Conservation (phyloP, 306 rosid species). For the Prunus mira region DNA sequence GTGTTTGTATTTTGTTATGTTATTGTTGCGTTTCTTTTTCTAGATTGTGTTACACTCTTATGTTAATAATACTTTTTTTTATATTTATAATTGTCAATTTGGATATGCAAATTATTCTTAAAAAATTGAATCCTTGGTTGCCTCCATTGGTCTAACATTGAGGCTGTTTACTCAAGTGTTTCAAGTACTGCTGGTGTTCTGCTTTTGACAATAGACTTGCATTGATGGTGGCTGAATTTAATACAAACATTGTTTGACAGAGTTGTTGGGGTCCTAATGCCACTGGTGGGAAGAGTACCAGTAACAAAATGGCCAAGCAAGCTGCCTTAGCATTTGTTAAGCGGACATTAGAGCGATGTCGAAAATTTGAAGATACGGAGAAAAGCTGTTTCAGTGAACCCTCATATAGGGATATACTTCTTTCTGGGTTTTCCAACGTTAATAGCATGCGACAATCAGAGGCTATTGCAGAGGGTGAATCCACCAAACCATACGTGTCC, state of each 20-base stretch:
- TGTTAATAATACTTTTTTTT: background rate
- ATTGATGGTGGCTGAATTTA: conserved; percentile 29
- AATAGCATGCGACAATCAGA: conserved; percentile 44
- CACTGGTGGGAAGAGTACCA: conserved; percentile 78
- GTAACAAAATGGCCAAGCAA: conserved; percentile 86
- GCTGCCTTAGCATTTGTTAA: conserved; percentile 77
- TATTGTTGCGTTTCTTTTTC: background rate
- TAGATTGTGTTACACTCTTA: background rate
- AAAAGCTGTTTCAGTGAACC: conserved; percentile 89
- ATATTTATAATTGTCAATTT: background rate
- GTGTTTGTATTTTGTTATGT: background rate
- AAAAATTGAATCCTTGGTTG: background rate
- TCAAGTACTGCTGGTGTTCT: conserved; percentile 18
- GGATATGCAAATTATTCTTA: background rate
- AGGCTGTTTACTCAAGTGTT: conserved; percentile 7
- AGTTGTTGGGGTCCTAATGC: conserved; percentile 72
- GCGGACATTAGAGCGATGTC: conserved; percentile 80
- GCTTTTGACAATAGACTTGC: background rate
- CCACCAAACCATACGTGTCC: conserved; percentile 55
- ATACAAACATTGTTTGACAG: conserved; percentile 40
- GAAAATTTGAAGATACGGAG: conserved; percentile 76
- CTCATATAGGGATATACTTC: conserved; percentile 59
- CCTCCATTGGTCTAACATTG: background rate
- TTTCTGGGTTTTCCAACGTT: conserved; percentile 50
- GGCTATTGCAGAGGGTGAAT: conserved; percentile 58